Conservation (phyloP, 2,329 filamentous ascomycete genomes). For the Botryotinia calthae region DNA sequence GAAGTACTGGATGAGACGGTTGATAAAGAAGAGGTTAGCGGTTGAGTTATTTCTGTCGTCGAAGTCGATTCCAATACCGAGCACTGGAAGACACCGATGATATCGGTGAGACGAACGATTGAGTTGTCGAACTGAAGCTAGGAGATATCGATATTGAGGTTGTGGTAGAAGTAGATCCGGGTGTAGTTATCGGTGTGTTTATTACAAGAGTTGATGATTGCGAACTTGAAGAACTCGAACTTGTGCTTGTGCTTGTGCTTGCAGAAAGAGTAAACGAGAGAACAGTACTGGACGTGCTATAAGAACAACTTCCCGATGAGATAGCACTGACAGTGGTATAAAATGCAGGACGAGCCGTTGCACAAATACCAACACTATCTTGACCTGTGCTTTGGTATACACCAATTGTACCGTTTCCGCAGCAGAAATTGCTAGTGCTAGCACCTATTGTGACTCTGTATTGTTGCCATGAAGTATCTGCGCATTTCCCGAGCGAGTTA, state of each 20-base stretch:
- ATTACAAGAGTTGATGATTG: not conserved
- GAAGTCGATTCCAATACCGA: not conserved
- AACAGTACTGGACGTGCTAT: not conserved
- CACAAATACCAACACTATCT: not conserved
- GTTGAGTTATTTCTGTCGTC: not conserved
- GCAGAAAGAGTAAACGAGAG: not conserved
- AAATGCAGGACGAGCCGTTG: not conserved
- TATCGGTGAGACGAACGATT: not conserved
- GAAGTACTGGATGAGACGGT: not conserved
- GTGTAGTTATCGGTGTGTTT: not conserved
- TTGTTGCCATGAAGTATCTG: conserved; percentile 4
- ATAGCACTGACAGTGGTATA: not conserved
- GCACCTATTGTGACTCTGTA: not conserved
- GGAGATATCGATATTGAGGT: not conserved
- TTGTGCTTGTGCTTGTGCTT: not conserved
- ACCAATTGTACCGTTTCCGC: not conserved
- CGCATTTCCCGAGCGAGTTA: not conserved
- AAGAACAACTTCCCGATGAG: not conserved
- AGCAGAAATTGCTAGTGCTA: not conserved
- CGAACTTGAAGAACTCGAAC: not conserved
- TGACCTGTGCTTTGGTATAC: not conserved
- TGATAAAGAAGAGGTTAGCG: not conserved
- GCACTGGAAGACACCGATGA: not conserved
- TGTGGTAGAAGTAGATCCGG: not conserved
- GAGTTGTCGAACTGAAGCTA: not conserved